Base-by-base conservation (phyloP, 768 basidiomycete species). In the Lyophyllum atratum region DNA sequence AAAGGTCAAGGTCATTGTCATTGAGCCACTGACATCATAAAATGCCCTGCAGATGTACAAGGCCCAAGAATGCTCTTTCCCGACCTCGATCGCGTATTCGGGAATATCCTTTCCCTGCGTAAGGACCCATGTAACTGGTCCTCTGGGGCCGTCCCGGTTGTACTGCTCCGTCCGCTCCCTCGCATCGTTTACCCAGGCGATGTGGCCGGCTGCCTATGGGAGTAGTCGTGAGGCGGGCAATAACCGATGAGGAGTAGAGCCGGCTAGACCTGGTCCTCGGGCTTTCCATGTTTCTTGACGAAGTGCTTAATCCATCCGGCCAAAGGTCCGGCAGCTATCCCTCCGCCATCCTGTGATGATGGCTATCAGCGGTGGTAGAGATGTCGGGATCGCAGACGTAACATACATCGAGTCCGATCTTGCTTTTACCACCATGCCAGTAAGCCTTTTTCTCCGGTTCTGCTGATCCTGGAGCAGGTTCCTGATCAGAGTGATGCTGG, bases 21-120 rank as follows among this genome's bases (percentile, higher is more conserved):
- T 33, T 21, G 14, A 49, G 58, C 15, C 19, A 64, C 80, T 60
- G 61, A 85, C 87, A 65, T 89, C 82, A 49, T 76, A 64, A 71
- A 78, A 88, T 21, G 76, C 81, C 52, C 90, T 78, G 64, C 79
- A 80, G 56, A 87, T 81, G 70, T 80, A 90, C 55, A 90, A 66
- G 17, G 67, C 69, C 66, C 79, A 69, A 29, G 77, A 78, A 10
- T 81, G 64, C 63, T 86, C 84, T 56, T 79, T 74, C 14, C 84
- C 86, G 9, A 83, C 85, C 34, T 71, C 66, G 56, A 91, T 78
- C 24, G 88, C 86, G 49, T 74, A 74, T 2, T 63, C 65, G 26
- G 89, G 89, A 55, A 90, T 86, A 31, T 76, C 66, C 64, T 74
- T 83, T 49, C 87, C 87, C 40, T 83, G 72, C 37, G 74, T 80